Base-by-base conservation (phyloP, 768 basidiomycete species). In the Goffeauzyma gilvescens region DNA sequence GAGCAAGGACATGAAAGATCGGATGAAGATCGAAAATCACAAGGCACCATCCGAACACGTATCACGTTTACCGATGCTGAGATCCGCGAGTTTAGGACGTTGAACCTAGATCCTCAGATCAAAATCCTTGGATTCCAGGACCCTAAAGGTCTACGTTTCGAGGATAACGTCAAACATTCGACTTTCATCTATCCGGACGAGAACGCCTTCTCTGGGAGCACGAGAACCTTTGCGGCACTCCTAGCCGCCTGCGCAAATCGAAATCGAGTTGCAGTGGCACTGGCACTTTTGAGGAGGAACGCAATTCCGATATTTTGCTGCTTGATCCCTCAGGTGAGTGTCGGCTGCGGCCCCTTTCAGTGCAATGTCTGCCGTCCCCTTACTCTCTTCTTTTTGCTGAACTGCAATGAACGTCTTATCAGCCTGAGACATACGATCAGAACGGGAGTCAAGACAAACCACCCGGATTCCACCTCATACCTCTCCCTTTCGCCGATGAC, bases 401-500 rank as follows among this genome's bases (percentile, higher is more conserved):
- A n/a, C n/a, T n/a, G n/a, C n/a, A n/a, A n/a, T n/a, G n/a, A n/a
- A n/a, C n/a, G n/a, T n/a, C n/a, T n/a, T n/a, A n/a, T n/a, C n/a
- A n/a, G n/a, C n/a, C n/a, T n/a, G n/a, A n/a, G n/a, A n/a, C n/a
- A n/a, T n/a, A n/a, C n/a, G n/a, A n/a, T n/a, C 55, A 76, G 24
- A 72, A 70, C 8, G 83, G 81, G 6, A 80, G 75, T 69, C 75
- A 73, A 41, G 54, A 65, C 39, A 77, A 81, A 31, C 84, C 93
- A 25, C 75, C 82, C 1, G 93, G 93, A 5, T 81, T 96, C 55
- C 87, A 96, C 62, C 68, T 96, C 38, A 79, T 95, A 45, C 79
- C 80, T 13, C 61, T 95, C n/a, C 89, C 90, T 0, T 98, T 81
- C 59, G 80, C 82, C 4, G 93, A 98, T 57, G 93, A 98, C 54